Conservation (phyloP, 768 basidiomycete species). For the Suillus discolor region DNA sequence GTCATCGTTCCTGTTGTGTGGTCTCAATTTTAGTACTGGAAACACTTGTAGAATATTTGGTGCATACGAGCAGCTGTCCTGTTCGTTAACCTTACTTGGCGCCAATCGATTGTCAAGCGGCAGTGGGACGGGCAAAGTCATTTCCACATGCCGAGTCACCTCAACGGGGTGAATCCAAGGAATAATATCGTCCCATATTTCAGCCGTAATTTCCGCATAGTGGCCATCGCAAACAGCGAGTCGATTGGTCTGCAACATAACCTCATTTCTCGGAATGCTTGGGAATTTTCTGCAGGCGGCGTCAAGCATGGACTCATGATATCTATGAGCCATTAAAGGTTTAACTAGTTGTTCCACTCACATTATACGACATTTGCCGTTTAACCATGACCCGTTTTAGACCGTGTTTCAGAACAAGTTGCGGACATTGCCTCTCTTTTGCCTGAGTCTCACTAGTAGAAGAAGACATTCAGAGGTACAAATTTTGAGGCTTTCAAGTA, state of each 20-base stretch:
- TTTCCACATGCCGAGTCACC: too few relatives aligned
- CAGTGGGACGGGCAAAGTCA: too few relatives aligned
- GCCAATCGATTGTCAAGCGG: not conserved
- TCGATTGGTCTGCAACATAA: slow-evolving; percentile 3
- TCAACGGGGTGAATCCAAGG: too few relatives aligned
- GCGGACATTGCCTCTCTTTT: too few relatives aligned
- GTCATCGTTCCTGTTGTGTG: not conserved
- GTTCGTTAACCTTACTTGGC: not conserved
- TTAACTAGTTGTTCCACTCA: not conserved
- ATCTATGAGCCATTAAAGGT: not conserved
- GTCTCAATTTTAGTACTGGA: not conserved
- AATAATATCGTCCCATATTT: too few relatives aligned
- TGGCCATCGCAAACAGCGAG: not conserved
- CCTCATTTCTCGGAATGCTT: not conserved
- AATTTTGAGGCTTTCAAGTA: too few relatives aligned
- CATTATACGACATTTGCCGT: too few relatives aligned
- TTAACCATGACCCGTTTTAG: too few relatives aligned
- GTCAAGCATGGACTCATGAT: not conserved
- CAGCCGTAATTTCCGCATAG: not conserved
- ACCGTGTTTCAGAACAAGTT: too few relatives aligned
- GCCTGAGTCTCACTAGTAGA: too few relatives aligned
- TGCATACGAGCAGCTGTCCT: not conserved
- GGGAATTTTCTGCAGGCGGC: not conserved
- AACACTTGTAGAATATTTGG: not conserved
- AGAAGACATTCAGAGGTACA: too few relatives aligned